Base-by-base conservation (phyloP, 441 rosid species). In the Adansonia rubrostipa region DNA sequence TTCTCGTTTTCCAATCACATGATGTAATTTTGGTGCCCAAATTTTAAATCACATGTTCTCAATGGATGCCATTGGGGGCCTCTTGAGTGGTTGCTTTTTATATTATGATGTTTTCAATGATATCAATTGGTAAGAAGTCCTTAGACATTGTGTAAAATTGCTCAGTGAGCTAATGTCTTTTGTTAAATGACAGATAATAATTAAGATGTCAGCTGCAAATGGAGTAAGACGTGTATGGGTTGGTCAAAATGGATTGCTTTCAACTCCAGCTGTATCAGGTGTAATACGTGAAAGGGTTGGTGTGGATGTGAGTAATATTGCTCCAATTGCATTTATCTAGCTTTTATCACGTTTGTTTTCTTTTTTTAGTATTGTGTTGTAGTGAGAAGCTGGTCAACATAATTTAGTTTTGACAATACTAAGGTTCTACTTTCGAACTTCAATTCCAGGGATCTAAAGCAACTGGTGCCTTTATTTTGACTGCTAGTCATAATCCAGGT, bases 401-500 rank as follows among this genome's bases (percentile, higher is more conserved):
- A n/a, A 28, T 63, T 45, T 60, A 77, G 53, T 75, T 48, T 78
- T 51, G 67, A 71, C 74, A 11, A 65, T 9, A 40, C 40, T 33
- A 70, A 80, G 73, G 45, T 48, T 84, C 76, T 22, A 78, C 75
- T 74, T 81, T 15, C 77, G 48, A 80, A 75, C 54, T 75, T 81
- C 19, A 73, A 80, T 85, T 66, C 77, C 89, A 96, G 99, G 99
- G 96, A 83, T 87, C 98, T 45, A 96, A 88, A 88, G 92, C 98
- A 80, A 88, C 94, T 0, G 99, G 99, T 72, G 94, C 89, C 76
- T 96, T 96, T 85, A 96, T 96, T 80, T 89, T 96, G 91, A 96
- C 99, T 15, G 99, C 99, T 77, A 96, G 99, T 85, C 99, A 96
- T 84, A 96, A 96, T 80, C 98, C 99, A 61, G 99, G 99, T 76